Percentiles rank a stretch among this genome's conserved stretches.
These are phyloP conservation scores for Cutaneotrichosporon sp. DNA, from an alignment of 1,284 basidiomycete genomes.

Conservation along the genomic window DNA sequence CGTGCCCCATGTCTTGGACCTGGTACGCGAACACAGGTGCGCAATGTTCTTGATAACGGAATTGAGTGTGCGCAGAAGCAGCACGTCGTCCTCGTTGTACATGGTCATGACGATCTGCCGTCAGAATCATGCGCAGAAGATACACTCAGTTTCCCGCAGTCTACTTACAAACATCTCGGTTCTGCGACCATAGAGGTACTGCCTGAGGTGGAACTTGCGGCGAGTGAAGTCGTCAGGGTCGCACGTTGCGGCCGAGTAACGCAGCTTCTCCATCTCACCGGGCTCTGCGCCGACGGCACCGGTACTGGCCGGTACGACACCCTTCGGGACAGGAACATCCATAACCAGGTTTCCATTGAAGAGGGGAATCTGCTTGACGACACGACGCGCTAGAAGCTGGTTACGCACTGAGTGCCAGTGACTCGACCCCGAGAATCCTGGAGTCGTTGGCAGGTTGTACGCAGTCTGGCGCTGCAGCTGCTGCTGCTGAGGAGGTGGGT, in stretches of 20 bases:
- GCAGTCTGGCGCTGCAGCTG: background rate
- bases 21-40: constrained; percentile 70
- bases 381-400: constrained; percentile 46
- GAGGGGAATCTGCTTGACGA: constrained; percentile 73
- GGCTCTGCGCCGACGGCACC: constrained; percentile 50
- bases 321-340: constrained; percentile 68
- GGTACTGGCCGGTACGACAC: constrained; percentile 52
- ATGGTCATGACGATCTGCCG: constrained; percentile 79
- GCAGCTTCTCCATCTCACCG: constrained; percentile 78
- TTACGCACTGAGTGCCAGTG: constrained; percentile 41
- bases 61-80: constrained; percentile 83
- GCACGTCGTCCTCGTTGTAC: constrained; percentile 88
- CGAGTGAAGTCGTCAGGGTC: constrained; percentile 55
- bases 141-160: too few relatives aligned
- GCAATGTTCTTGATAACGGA: constrained; percentile 87
- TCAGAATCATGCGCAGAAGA: too few relatives aligned
- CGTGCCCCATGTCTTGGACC: constrained; percentile 88
- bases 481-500: too few relatives aligned
- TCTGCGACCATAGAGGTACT: constrained; percentile 73
- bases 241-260: constrained; percentile 53
- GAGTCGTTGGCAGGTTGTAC: constrained; percentile 12
- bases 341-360: constrained; percentile 76
- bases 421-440: constrained; percentile 29
- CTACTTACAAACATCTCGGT: constrained; percentile 71
- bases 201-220: constrained; percentile 69